Base-by-base conservation (phyloP, 768 basidiomycete species). In the Suillus fuscotomentosus region DNA sequence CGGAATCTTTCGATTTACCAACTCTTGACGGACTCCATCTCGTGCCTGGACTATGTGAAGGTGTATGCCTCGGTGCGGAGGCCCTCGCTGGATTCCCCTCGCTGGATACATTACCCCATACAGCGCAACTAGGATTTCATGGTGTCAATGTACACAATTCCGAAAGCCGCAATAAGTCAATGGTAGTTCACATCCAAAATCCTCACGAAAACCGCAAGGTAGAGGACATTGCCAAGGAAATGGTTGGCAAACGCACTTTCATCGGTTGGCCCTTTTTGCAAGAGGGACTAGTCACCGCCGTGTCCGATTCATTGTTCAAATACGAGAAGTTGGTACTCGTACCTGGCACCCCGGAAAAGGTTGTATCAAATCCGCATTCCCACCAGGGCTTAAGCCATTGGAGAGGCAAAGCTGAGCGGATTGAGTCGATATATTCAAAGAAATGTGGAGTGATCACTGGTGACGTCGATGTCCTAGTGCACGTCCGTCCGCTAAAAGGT, bases 21-120 rank as follows among this genome's bases (percentile, higher is more conserved):
- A 95, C 90, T 0, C 82, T 99, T 41, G 80, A 82, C 67, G 96
- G 94, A 2, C 83, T 97, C 17, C 89, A 94, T 69, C 84, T 97
- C 48, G 83, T 96, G 43, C 85, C 90, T 48, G 97, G 97, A 5
- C 85, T 99, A 0, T 86, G 92, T 65, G 90, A 95, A 34, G 96
- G 97, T 20, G 96, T 95, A 11, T 85, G 87, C 62, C 87, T 96
- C 11, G 97, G 97, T 59, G 84, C 86, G 6, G 83, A 88, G 42
- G 93, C 95, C 7, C 82, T 99, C 7, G 95, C 97, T 0, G 97
- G 97, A 11, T 99, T 99, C 84, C 97, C 97, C 0, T 97, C 97
- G 1, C 83, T 99, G 38, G 86, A 96, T 66, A 97, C 96, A 0
- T 82, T 99, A 9, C 92, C 92, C 0, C 85, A 94, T 71, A 86